phyloP scores from a whole-genome alignment of 345 rosid species.

The Passiflora organensis region DNA sequence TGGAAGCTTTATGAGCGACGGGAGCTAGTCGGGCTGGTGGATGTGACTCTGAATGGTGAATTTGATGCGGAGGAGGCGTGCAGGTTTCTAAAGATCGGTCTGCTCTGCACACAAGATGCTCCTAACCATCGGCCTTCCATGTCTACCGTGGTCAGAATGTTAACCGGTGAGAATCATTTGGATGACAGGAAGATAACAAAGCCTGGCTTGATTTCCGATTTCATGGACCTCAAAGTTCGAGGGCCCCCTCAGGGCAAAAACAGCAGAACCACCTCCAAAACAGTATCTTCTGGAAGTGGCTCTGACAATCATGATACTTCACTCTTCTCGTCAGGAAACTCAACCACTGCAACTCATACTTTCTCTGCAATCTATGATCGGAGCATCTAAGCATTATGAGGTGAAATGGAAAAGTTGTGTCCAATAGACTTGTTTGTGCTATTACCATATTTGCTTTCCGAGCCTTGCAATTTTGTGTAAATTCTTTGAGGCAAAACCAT shows the following conservation, averaged over 20 bases:
- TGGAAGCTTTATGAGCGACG: slow-evolving; percentile 72
- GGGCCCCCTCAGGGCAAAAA: slow-evolving; percentile 19
- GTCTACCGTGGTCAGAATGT: slow-evolving; percentile 56
- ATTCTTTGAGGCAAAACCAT: too few relatives aligned
- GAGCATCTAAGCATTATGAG: slow-evolving; percentile 11
- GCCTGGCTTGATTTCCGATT: slow-evolving; percentile 73
- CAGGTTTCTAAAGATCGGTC: slow-evolving; percentile 54
- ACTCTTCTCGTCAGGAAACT: slow-evolving; percentile 37
- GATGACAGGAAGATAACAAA: slow-evolving; percentile 36
- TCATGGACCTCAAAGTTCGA: slow-evolving; percentile 73
- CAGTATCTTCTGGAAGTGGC: slow-evolving; percentile 36
- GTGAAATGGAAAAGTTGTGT: too few relatives aligned
- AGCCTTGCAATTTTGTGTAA: too few relatives aligned
- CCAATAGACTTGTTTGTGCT: too few relatives aligned
- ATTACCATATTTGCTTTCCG: too few relatives aligned
- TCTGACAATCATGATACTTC: slow-evolving; percentile 46
- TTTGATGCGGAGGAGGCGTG: slow-evolving; percentile 77
- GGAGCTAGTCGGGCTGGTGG: slow-evolving; percentile 64
- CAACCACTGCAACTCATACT: slow-evolving; percentile 37
- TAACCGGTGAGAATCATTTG: slow-evolving; percentile 42
- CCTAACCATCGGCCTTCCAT: slow-evolving; percentile 68
- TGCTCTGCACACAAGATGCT: slow-evolving; percentile 72
- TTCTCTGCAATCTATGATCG: slow-evolving; percentile 24
- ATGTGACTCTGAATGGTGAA: slow-evolving; percentile 41
- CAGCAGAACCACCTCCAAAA: slow-evolving; percentile 29